Evolutionary conservation across 257 asterid genomes (phyloP), one percentile per base, ranked within the genome.

Genomic region (Cinchona pubescens): DNA sequence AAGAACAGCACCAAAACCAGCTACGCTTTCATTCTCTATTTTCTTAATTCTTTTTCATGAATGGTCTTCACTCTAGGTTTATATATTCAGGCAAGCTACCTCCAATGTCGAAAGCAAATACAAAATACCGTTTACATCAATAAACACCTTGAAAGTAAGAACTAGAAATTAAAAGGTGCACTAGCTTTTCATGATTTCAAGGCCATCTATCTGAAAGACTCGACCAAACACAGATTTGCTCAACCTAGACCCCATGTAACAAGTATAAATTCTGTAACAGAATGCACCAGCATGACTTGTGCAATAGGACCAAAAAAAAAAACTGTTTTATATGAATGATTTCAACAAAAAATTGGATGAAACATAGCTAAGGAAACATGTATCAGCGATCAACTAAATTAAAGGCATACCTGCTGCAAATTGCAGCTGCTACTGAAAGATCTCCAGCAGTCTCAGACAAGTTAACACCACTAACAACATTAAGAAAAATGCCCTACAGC

Each of bases 361-460:
- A 21, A 42, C 15, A 58, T 27, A 67, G 16, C 34, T 32, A 38
- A n/a, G 12, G 27, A 12, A 45, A 19, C 6, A 58, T 19, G 34
- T 58, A 42, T 38, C 25, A 45, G 18, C 34, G 11, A 3, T 38
- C 23, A 60, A 40, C 58, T 35, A 49, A 63, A 46, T 67, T 6
- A 62, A 73, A 56, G 73, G 19, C 89, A 80, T 85, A 82, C 98
- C 97, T 92, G 97, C 98, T 94, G 84, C 98, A 94, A 76, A 94
- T 89, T 79, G 98, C 97, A 30, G 99, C 97, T 71, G 97, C 99
- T 76, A 90, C 83, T 56, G 99, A 96, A 69, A 92, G 92, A 86
- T 94, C 99, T 34, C 96, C 98, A 72, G 97, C 96, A 30, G 97
- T 94, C 87, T 92, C 98, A 14, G 88, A 82, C 72, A 94, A 82